A percentile compares a stretch with the other conserved stretches of the same genome.
Conservation (phyloP, 75 land plant genomes). For the Selaginella moellendorffii region DNA sequence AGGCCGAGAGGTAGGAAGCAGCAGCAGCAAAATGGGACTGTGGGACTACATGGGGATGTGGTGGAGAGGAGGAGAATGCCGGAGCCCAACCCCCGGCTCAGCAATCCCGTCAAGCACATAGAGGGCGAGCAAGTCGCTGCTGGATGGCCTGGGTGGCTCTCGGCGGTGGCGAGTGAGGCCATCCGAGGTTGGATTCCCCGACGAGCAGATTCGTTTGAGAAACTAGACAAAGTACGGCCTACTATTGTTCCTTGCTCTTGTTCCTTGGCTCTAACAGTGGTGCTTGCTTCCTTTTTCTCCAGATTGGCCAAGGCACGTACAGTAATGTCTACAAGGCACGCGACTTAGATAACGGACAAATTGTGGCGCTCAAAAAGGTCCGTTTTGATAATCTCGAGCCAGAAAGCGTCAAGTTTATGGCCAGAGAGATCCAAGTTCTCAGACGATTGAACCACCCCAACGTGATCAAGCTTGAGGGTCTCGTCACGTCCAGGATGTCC, state of each 20-base stretch:
- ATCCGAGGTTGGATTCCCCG: slow-evolving; percentile 38
- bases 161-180: slow-evolving; percentile 36
- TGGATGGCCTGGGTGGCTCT: slow-evolving; percentile 42
- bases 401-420: slow-evolving; percentile 62
- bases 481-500: slow-evolving; percentile 74
- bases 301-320: slow-evolving; percentile 91
- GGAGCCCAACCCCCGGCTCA: slow-evolving; percentile 15
- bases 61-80: slow-evolving; percentile 10
- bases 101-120: slow-evolving; percentile 16
- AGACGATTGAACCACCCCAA: slow-evolving; percentile 54
- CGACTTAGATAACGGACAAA: slow-evolving; percentile 46
- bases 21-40: slow-evolving; percentile 9
- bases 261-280: no score
- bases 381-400: slow-evolving; percentile 50
- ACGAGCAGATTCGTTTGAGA: slow-evolving; percentile 37
- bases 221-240: slow-evolving; percentile 27
- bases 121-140: slow-evolving; percentile 38
- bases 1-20: slow-evolving; percentile 3
- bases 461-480: slow-evolving; percentile 53
- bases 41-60: background rate
- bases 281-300: background rate
- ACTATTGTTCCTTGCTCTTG: no score
- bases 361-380: slow-evolving; percentile 68
- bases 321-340: slow-evolving; percentile 84
- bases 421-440: slow-evolving; percentile 49